Evolutionary conservation across 768 basidiomycete species (phyloP), one percentile per base, ranked within the genome.

Genomic region (Scleroderma bovista): DNA sequence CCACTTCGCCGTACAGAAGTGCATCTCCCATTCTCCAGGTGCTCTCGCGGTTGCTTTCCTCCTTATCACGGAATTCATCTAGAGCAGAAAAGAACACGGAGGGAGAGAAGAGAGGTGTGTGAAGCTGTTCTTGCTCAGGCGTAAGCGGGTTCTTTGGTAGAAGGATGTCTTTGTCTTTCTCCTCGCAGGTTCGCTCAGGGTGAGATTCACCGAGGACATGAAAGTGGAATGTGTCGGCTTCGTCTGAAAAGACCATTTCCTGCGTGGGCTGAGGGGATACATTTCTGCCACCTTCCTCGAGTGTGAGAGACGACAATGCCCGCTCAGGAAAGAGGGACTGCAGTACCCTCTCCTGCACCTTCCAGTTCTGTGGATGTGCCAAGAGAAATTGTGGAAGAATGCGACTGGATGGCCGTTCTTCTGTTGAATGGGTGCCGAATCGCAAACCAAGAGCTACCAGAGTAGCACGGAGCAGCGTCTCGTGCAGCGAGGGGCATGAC

Each of bases 1-100:
- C 87, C 0, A 83, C 82, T 65, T 96, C 91, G 29, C 88, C 86
- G 55, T 97, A 97, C 9, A 94, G 57, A 24, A 97, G 62, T 33
- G 80, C 76, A 52, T 94, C 91, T 0, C 93, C 93, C 4, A 88
- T 64, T 2, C 79, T 77, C 76, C 81, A 81, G 6, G 60, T 53
- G 10, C 59, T 56, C 1, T 50, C 32, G 12, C 60, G 56, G 3
- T 59, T 64, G 36, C 64, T 57, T 13, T 65, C 60, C 31, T 57
- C 52, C 17, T 3, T 23, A 23, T 68, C 57, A 43, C 64, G 56
- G 15, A 69, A 60, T 11, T 57, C 57, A 1, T 60, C 60, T 2
- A 93, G 67, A 16, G 75, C 72, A 1, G 64, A 53, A 60, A 83
- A 93, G 67, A 81, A 97, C 6, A 65, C 51, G 12, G 57, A 52